These are phyloP conservation scores for Alternaria angustiovoidea DNA, from an alignment of 2,329 filamentous ascomycete genomes.

Conservation along the genomic window DNA sequence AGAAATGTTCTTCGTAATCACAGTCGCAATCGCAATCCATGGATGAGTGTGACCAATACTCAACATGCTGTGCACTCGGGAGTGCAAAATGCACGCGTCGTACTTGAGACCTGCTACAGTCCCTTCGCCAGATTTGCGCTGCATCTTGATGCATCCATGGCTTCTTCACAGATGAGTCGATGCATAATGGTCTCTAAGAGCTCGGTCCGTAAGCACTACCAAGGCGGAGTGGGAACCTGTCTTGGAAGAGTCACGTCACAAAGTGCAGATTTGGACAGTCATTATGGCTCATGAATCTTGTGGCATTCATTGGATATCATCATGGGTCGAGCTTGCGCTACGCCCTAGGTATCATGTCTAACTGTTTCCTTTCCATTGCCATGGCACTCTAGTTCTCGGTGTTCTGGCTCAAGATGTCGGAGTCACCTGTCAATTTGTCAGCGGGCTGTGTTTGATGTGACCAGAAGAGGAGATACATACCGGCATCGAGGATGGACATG, in stretches of 20 bases:
- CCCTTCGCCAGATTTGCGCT: neutral
- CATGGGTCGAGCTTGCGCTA: constrained; percentile 26
- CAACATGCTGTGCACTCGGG: neutral
- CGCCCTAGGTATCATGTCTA: constrained; percentile 38
- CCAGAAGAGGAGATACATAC: constrained; percentile 49
- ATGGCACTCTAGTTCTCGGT: constrained; percentile 49
- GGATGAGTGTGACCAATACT: neutral
- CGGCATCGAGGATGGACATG: constrained; percentile 96
- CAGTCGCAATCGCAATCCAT: neutral
- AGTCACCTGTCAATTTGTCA: constrained; percentile 63
- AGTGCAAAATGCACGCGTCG: neutral
- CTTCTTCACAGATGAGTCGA: neutral
- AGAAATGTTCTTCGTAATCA: neutral
- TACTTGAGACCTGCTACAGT: neutral
- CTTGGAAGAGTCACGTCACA: constrained; percentile 14
- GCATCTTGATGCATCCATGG: neutral
- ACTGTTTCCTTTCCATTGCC: constrained; percentile 15
- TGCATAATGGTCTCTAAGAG: neutral
- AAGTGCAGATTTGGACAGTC: constrained; percentile 10
- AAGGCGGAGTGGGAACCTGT: neutral
- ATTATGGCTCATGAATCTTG: constrained; percentile 32
- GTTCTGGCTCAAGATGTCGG: constrained; percentile 89
- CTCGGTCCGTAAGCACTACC: neutral
- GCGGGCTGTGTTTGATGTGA: neutral
- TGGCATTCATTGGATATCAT: constrained; percentile 41